phyloP scores from a whole-genome alignment of 768 basidiomycete genomes.

The Collybiopsis confluens region DNA sequence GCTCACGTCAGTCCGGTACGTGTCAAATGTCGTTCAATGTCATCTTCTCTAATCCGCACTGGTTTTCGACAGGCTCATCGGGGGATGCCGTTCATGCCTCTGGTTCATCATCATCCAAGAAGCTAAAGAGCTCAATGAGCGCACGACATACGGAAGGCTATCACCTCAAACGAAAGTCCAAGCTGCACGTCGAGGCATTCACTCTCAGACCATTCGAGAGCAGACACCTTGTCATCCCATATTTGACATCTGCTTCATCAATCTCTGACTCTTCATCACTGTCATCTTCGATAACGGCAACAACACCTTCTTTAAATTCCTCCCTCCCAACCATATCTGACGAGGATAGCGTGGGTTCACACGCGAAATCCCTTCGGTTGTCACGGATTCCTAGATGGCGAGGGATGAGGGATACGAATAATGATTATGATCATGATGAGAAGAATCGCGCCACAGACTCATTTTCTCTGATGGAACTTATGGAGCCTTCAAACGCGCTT shows the following conservation, averaged over 20 bases:
- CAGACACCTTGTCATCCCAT: neutral
- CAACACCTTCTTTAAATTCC: neutral
- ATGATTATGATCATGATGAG: no score
- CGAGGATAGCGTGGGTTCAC: neutral
- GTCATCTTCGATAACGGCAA: no score
- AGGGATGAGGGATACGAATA: neutral
- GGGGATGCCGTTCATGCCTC: neutral
- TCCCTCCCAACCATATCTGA: slow-evolving; percentile 6
- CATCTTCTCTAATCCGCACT: no score
- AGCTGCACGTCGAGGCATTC: neutral
- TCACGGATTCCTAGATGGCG: slow-evolving; percentile 2
- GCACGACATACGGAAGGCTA: neutral
- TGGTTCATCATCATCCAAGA: neutral
- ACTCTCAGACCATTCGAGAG: slow-evolving; percentile 7
- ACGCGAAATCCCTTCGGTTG: neutral
- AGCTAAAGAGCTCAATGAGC: neutral
- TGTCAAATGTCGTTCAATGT: no score
- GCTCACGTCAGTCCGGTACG: no score
- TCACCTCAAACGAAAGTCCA: slow-evolving; percentile 4
- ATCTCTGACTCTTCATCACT: neutral
- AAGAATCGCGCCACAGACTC: neutral
- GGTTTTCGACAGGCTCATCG: no score
- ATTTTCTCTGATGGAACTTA: slow-evolving; percentile 2
- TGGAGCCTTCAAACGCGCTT: slow-evolving; percentile 2
- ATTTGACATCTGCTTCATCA: slow-evolving; percentile 1